phyloP scores from a whole-genome alignment of 2,329 filamentous ascomycete genomes.

The Sclerotinia trifoliorum region DNA sequence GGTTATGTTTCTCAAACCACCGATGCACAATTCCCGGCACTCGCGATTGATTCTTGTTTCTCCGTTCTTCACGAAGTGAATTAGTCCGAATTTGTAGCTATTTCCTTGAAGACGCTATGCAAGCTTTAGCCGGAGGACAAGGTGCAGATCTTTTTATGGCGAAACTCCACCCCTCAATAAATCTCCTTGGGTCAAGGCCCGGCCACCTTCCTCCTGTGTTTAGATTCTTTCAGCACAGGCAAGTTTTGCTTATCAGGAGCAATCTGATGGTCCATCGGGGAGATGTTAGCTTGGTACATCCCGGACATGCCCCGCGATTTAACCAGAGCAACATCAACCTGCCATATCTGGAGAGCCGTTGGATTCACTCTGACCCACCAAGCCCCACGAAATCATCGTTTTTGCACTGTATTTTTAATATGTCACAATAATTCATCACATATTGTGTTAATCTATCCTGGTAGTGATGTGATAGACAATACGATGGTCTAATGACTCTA shows the following conservation, averaged over 20 bases:
- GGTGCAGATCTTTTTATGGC: background rate
- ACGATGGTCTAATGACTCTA: background rate
- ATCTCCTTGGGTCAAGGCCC: background rate
- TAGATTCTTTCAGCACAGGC: background rate
- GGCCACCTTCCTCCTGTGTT: slow-evolving; percentile 5
- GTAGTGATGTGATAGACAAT: background rate
- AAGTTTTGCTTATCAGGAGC: background rate
- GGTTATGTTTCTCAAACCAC: background rate
- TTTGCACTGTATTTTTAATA: background rate
- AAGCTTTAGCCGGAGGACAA: background rate
- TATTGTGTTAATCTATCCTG: background rate
- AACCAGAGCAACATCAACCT: background rate
- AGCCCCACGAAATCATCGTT: background rate
- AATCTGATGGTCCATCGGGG: background rate
- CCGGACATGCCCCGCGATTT: background rate
- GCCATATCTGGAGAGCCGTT: slow-evolving; percentile 15
- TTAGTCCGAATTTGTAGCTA: background rate
- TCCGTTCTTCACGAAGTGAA: background rate
- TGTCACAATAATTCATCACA: background rate
- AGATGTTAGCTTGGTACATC: slow-evolving; percentile 2
- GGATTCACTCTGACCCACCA: slow-evolving; percentile 5
- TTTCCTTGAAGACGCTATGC: too few relatives aligned
- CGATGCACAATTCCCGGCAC: slow-evolving; percentile 1
- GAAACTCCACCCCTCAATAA: slow-evolving; percentile 1
- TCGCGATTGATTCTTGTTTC: background rate